Evolutionary conservation across 495 filamentous ascomycete genomes (phyloP).

Genomic region (Talaromyces thailandensis): DNA sequence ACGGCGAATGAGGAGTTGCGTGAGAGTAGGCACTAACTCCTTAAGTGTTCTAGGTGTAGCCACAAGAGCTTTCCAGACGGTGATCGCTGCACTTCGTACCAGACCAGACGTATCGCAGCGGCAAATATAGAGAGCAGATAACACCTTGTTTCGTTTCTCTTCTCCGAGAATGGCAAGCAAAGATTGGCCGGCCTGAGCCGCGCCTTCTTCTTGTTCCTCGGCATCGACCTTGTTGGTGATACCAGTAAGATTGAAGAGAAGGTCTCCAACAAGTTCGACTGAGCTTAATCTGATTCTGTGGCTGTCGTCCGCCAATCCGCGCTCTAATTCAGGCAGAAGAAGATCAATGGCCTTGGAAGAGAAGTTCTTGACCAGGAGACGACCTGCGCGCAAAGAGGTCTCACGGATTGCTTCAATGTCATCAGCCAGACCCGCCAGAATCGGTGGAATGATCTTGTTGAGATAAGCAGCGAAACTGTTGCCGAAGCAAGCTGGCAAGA

Average conservation of each 20-base stretch:
- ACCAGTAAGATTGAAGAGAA: slow-evolving; percentile 95
- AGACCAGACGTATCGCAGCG: slow-evolving; percentile 92
- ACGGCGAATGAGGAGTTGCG: slow-evolving; percentile 86
- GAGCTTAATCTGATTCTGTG: slow-evolving; percentile 96
- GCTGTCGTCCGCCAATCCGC: slow-evolving; percentile 88
- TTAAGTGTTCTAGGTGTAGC: slow-evolving; percentile 88
- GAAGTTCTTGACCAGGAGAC: slow-evolving; percentile 95
- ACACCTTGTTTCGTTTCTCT: slow-evolving; percentile 88
- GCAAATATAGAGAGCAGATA: slow-evolving; percentile 94
- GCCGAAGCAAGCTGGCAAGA: slow-evolving; percentile 95
- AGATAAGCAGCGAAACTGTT: slow-evolving; percentile 97
- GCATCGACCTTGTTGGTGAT: slow-evolving; percentile 77
- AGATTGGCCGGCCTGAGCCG: slow-evolving; percentile 78
- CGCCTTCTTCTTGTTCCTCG: slow-evolving; percentile 70
- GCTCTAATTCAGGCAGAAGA: slow-evolving; percentile 86
- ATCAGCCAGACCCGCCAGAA: slow-evolving; percentile 88
- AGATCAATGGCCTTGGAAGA: slow-evolving; percentile 89
- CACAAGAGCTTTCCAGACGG: slow-evolving; percentile 94
- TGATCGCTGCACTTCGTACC: slow-evolving; percentile 82
- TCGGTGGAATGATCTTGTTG: slow-evolving; percentile 90
- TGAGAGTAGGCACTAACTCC: slow-evolving; percentile 88
- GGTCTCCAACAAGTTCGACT: slow-evolving; percentile 91
- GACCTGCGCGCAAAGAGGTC: slow-evolving; percentile 83
- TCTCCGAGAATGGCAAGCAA: slow-evolving; percentile 88
- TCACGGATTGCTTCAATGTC: slow-evolving; percentile 94